Conservation (phyloP, 257 asterid species). For the Gynochthodes officinalis region DNA sequence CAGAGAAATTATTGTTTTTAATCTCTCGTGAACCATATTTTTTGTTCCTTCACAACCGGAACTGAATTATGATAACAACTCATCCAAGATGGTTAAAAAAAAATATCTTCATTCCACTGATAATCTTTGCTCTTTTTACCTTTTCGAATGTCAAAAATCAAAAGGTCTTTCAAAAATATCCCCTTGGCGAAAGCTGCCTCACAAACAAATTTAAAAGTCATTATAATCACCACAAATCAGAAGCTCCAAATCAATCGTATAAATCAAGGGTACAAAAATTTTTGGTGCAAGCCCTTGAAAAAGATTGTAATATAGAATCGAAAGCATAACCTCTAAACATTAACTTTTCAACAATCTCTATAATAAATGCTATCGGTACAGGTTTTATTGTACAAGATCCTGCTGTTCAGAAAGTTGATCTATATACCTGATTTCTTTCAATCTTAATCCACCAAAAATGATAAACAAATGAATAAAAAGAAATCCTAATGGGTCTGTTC, state of each 20-base stretch:
- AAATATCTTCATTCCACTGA: too few relatives aligned
- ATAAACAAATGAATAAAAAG: not conserved
- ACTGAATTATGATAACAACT: too few relatives aligned
- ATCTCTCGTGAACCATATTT: too few relatives aligned
- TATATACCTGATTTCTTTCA: not conserved
- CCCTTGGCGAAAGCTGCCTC: not conserved
- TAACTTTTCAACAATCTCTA: not conserved
- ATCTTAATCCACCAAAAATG: not conserved
- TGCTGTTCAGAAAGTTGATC: not conserved
- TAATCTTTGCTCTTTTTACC: too few relatives aligned
- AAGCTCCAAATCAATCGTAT: not conserved
- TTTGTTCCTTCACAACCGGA: too few relatives aligned
- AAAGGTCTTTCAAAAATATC: too few relatives aligned
- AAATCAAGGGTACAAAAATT: not conserved
- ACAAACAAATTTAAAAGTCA: not conserved
- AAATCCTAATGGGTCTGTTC: slow-evolving; percentile 6
- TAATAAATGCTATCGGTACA: not conserved
- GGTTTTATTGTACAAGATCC: not conserved
- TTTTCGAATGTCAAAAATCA: too few relatives aligned
- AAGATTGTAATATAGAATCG: not conserved
- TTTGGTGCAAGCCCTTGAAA: not conserved
- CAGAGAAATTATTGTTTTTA: not conserved
- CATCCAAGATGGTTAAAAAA: too few relatives aligned
- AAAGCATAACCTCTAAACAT: not conserved
- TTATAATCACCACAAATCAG: not conserved